Base-by-base conservation (phyloP, 192 early-diverging fungal species). In the Coemansia sp. region DNA sequence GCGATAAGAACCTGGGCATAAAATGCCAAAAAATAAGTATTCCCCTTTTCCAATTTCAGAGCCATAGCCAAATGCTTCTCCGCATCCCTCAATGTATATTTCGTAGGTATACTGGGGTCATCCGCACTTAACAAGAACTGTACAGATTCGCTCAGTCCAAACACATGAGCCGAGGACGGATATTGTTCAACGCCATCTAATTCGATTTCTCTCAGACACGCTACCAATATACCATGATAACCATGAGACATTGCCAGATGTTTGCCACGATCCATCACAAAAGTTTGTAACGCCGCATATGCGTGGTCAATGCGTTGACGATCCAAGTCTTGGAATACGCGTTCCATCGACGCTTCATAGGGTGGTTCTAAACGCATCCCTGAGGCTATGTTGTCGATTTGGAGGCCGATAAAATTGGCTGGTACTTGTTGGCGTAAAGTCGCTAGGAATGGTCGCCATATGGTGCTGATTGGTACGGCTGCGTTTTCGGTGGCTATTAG, bases 151-250 rank as follows among this genome's bases (percentile, higher is more conserved):
- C 72, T 59, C 23, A 43, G 44, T 8, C 28, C 37, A 52, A 82
- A 82, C 32, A 82, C 75, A 37, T 72, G 35, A 6, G 35, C 35
- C 3, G 35, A 37, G 35, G 35, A 37, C 35, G 35, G 35, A 7
- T 37, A 37, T 37, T 37, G 35, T 6, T 37, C 35, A 37, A 37
- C 35, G 0, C 35, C 35, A 2, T 52, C 64, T 13, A 70, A 33
- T 26, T 82, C 79, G 8, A 68, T 23, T 32, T 82, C 79, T 0
- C 80, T 68, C 66, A 82, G 30, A 64, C 75, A 77, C 0, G 75
- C 72, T 14, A 67, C 66, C n/a, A 82, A 35, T 3, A 77, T 66
- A 6, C 80, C 80, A 6, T 73, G 49, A 11, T 71, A 77, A 7
- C 75, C 80, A 7, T 77, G 72, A 4, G 80, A 71, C 43, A 74